phyloP scores from a whole-genome alignment of 2,329 filamentous ascomycete genomes.

The Lasiodiplodia citricola region DNA sequence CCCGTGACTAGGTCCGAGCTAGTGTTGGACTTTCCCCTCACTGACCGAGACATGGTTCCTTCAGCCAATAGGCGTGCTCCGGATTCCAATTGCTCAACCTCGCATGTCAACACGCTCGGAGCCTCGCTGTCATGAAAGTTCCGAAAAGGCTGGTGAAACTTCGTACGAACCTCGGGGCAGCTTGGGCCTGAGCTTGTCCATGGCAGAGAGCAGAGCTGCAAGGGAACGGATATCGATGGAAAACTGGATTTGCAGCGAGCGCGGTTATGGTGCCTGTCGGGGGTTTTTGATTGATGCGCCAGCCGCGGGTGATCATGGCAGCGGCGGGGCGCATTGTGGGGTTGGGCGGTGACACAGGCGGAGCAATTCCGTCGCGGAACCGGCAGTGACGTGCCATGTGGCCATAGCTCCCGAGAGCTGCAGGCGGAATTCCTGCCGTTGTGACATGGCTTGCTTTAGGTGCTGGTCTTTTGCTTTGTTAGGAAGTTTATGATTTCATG shows the following conservation, averaged over 20 bases:
- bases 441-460: not conserved
- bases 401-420: conserved; percentile 18
- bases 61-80: not conserved
- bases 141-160: not conserved
- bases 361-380: conserved; percentile 14
- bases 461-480: too few species aligned
- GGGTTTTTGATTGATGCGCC: conserved; percentile 15
- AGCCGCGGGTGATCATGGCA: conserved; percentile 1
- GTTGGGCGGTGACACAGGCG: not conserved
- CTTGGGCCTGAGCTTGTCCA: not conserved
- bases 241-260: not conserved
- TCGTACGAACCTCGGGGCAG: conserved; percentile 4
- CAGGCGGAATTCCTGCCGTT: conserved; percentile 4
- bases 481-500: too few species aligned
- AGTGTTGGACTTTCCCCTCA: too few species aligned
- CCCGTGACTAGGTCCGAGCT: not conserved
- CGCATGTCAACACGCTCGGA: not conserved
- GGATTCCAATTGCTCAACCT: not conserved
- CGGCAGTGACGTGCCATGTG: conserved; percentile 8
- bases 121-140: not conserved
- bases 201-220: not conserved
- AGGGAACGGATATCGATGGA: conserved; percentile 20
- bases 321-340: not conserved
- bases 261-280: conserved; percentile 4
- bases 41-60: not conserved